These are phyloP conservation scores for Jackrogersella minutella DNA, from an alignment of 495 filamentous ascomycete species.

Conservation along the genomic window DNA sequence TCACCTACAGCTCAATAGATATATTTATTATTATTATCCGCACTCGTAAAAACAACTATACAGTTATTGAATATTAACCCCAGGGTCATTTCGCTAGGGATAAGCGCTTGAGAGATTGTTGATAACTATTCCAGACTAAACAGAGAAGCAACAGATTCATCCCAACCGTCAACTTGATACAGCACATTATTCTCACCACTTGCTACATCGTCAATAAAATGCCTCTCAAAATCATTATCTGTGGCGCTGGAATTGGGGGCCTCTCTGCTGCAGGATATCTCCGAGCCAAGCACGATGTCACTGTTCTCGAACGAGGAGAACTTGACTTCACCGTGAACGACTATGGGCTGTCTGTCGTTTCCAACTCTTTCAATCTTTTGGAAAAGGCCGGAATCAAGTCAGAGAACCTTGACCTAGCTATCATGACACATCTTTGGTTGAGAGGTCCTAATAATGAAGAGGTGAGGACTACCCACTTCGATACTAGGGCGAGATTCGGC, in stretches of 20 bases:
- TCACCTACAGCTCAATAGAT: too few relatives aligned
- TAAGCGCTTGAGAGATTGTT: background rate
- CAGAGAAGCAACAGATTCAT: background rate
- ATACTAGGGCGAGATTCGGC: conserved; percentile 36
- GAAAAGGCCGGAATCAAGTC: conserved; percentile 37
- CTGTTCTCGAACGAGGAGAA: conserved; percentile 39
- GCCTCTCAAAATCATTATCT: conserved; percentile 39
- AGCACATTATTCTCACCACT: background rate
- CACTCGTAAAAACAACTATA: too few relatives aligned
- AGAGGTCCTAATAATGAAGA: conserved; percentile 36
- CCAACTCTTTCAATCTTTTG: conserved; percentile 39
- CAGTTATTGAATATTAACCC: too few relatives aligned
- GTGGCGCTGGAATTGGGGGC: conserved; percentile 40
- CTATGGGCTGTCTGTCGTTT: conserved; percentile 41
- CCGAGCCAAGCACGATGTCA: conserved; percentile 41
- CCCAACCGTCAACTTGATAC: background rate
- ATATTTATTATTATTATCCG: too few relatives aligned
- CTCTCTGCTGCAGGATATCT: conserved; percentile 41
- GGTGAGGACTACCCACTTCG: conserved; percentile 32
- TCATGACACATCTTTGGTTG: conserved; percentile 41
- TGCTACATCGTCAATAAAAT: background rate
- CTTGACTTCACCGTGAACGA: conserved; percentile 42
- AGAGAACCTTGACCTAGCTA: conserved; percentile 36
- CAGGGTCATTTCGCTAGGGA: background rate
- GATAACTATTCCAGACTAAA: background rate